Evolutionary conservation across 108 stramenopile genomes (phyloP), one percentile per base, ranked within the genome.

Genomic region (Skeletonema grethae): DNA sequence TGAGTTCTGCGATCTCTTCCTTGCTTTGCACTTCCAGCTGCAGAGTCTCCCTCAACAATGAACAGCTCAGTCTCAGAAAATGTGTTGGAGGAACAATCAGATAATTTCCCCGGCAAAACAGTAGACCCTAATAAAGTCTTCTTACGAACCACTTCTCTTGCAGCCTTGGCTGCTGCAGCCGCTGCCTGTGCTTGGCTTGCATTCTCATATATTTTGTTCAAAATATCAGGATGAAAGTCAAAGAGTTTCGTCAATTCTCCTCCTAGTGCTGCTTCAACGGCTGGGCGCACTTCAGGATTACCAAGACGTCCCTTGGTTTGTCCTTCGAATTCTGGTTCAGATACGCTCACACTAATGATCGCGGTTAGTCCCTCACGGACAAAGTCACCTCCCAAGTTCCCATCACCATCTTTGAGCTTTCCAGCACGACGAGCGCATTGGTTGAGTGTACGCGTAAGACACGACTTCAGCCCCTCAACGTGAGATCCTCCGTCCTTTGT

Each of bases 231-330:
- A 63, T 93, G 83, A 69, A 90, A 95, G 66, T 98, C 96, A 79
- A 96, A 97, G 18, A 95, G 82, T 65, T 89, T 88, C 9, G 76
- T 82, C 58, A 98, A 76, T 72, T 92, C 88, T 39, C 83, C 86
- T 13, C 85, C 73, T 10, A 98, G 60, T 7, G 96, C 78, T 12
- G 89, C 59, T 66, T 97, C 96, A 13, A 98, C 96, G 25, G 90
- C 94, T 13, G 84, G 86, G 22, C 96, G 88, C 5, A 97, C 97
- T 70, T 96, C 97, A 13, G 96, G 96, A 69, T 92, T 95, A 29
- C 97, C 97, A 7, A 98, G 82, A n/a, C 97, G 82, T 29, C 93
- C 96, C 83, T 98, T 98, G 25, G 97, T 98, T 66, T 98, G 96
- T 10, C 96, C 97, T 84, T 98, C 97, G 69, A 98, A 98, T 75